Evolutionary conservation across 2,329 filamentous ascomycete genomes (phyloP).

Genomic region (Aureobasidium pullulans): DNA sequence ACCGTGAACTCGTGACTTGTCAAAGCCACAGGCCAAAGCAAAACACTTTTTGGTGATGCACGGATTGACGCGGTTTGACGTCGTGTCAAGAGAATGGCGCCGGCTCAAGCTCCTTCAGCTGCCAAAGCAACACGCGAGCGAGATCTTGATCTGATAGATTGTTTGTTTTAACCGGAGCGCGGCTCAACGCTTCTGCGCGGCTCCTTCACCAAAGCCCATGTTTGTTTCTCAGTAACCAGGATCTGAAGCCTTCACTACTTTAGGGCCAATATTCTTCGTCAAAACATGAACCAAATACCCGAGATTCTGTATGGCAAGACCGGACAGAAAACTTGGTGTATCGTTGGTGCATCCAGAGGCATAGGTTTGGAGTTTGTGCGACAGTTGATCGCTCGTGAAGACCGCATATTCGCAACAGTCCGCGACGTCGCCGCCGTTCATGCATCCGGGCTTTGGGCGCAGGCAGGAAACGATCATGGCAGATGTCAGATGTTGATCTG

Average conservation of each 20-base stretch:
- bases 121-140: background rate
- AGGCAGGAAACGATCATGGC: conserved; percentile 38
- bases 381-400: conserved; percentile 40
- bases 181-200: conserved; percentile 1
- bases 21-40: background rate
- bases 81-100: background rate
- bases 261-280: background rate
- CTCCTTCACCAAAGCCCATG: background rate
- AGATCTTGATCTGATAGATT: conserved; percentile 5
- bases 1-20: background rate
- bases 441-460: conserved; percentile 34
- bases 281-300: conserved; percentile 35
- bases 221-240: background rate
- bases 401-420: conserved; percentile 46
- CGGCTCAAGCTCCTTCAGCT: conserved; percentile 1
- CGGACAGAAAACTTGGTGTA: conserved; percentile 38
- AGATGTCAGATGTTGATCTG: conserved; percentile 43
- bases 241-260: background rate
- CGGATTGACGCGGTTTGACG: conserved; percentile 5
- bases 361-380: conserved; percentile 48
- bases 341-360: conserved; percentile 41
- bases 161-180: background rate
- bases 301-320: conserved; percentile 33
- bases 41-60: background rate
- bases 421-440: conserved; percentile 35